Evolutionary conservation across 129 eudicot species (phyloP).

Genomic region (Pulicaria dysenterica): DNA sequence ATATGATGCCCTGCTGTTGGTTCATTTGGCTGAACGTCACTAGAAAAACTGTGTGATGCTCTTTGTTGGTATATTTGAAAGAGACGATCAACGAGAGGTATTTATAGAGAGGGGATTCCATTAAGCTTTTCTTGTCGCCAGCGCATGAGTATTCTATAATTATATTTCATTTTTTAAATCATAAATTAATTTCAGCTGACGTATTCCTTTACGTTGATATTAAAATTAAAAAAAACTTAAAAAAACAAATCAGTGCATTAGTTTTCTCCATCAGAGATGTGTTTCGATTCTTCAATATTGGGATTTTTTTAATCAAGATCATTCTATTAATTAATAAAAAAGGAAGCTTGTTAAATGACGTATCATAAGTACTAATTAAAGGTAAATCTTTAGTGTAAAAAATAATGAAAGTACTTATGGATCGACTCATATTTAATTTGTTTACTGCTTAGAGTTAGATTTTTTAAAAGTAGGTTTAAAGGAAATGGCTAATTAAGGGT

Average conservation of each 20-base stretch:
- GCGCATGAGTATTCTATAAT: slow-evolving; percentile 6
- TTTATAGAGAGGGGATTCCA: slow-evolving; percentile 21
- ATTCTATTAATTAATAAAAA: no score
- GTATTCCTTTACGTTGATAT: slow-evolving; percentile 15
- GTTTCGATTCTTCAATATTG: no score
- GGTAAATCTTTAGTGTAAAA: no score
- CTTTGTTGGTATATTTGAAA: background rate
- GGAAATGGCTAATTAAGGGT: no score
- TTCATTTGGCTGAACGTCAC: slow-evolving; percentile 11
- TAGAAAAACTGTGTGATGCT: background rate
- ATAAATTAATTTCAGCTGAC: slow-evolving; percentile 4
- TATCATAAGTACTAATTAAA: no score
- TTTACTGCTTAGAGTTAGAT: no score
- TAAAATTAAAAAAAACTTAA: background rate
- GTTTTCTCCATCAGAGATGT: background rate
- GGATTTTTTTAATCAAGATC: no score
- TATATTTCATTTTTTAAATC: background rate
- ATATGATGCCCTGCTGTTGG: background rate
- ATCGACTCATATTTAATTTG: no score
- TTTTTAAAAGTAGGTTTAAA: no score
- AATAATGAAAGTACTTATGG: no score
- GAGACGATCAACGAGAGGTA: background rate
- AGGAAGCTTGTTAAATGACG: no score
- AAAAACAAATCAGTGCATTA: background rate
- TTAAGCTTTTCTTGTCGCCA: background rate